A percentile compares a stretch with the other conserved stretches of the same genome.
phyloP scores from a whole-genome alignment of 805 yeast species.

The Pichia pseudocactophila region DNA sequence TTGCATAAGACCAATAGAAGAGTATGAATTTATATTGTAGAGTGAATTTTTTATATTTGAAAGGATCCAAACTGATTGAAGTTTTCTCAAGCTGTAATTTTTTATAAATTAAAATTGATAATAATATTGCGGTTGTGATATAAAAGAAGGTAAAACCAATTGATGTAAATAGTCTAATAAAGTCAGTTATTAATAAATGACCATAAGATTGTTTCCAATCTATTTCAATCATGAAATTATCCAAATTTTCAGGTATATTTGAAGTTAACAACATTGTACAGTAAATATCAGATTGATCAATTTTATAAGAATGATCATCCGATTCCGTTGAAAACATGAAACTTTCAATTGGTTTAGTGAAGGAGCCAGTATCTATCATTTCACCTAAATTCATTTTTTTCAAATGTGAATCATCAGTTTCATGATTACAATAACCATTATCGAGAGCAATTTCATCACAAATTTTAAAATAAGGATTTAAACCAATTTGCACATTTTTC shows the following conservation, averaged over 20 bases:
- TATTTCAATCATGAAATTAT: constrained; percentile 12
- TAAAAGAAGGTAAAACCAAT: constrained; percentile 19
- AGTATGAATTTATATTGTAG: constrained; percentile 23
- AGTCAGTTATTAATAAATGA: constrained; percentile 23
- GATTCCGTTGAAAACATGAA: constrained; percentile 7
- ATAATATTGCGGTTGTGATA: constrained; percentile 10
- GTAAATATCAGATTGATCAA: constrained; percentile 19
- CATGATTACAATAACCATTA: constrained; percentile 17
- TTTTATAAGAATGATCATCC: constrained; percentile 10
- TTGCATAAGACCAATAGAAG: constrained; percentile 14
- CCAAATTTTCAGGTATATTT: constrained; percentile 8
- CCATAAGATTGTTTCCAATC: constrained; percentile 30
- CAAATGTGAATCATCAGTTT: constrained; percentile 10
- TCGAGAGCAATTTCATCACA: constrained; percentile 26
- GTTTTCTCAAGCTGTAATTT: constrained; percentile 14
- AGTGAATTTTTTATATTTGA: constrained; percentile 15
- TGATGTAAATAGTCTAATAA: constrained; percentile 18
- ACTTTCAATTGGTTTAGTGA: constrained; percentile 15
- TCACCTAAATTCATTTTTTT: constrained; percentile 13
- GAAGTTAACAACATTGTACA: constrained; percentile 20
- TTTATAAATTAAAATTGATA: constrained; percentile 12
- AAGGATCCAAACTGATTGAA: constrained; percentile 14
- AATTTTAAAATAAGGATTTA: constrained; percentile 20
- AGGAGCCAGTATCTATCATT: constrained; percentile 13
- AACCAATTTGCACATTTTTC: constrained; percentile 18